Evolutionary conservation across 148 eudicot genomes (phyloP).

Genomic region (Drosera capensis): DNA sequence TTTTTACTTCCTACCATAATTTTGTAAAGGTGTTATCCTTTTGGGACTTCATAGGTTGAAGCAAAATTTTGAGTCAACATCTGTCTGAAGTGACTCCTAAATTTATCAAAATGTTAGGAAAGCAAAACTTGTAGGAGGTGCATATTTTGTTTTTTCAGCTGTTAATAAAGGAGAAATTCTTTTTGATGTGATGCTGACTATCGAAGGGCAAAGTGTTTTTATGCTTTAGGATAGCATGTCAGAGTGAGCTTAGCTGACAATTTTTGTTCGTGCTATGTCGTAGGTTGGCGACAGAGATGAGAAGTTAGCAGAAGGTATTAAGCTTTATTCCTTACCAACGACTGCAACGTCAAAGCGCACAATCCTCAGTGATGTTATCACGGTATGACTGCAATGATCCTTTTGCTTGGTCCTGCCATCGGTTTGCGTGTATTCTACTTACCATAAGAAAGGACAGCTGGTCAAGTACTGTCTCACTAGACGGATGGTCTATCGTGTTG

Average conservation of each 20-base stretch:
- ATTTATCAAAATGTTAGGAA: too few species aligned
- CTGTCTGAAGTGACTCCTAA: too few species aligned
- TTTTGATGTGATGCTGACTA: too few species aligned
- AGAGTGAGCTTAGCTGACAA: background rate
- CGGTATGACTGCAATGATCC: constrained; percentile 30
- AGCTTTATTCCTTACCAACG: constrained; percentile 61
- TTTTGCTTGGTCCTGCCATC: background rate
- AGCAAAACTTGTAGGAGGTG: too few species aligned
- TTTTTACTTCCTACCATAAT: too few species aligned
- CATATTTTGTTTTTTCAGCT: background rate
- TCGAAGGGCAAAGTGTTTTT: background rate
- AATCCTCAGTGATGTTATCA: constrained; percentile 69
- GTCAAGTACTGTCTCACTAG: too few species aligned
- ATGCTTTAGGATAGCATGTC: background rate
- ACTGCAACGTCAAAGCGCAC: constrained; percentile 64
- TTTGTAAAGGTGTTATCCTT: too few species aligned
- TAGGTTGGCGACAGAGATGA: constrained; percentile 95
- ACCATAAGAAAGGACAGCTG: background rate
- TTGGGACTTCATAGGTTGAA: too few species aligned
- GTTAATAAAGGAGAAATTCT: background rate
- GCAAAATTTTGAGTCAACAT: too few species aligned
- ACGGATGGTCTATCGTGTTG: too few species aligned
- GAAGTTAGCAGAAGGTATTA: constrained; percentile 89
- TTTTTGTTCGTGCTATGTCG: background rate
- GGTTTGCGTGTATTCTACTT: background rate